Conservation (phyloP, 1,284 basidiomycete species). For the Trichosporon inkin region DNA sequence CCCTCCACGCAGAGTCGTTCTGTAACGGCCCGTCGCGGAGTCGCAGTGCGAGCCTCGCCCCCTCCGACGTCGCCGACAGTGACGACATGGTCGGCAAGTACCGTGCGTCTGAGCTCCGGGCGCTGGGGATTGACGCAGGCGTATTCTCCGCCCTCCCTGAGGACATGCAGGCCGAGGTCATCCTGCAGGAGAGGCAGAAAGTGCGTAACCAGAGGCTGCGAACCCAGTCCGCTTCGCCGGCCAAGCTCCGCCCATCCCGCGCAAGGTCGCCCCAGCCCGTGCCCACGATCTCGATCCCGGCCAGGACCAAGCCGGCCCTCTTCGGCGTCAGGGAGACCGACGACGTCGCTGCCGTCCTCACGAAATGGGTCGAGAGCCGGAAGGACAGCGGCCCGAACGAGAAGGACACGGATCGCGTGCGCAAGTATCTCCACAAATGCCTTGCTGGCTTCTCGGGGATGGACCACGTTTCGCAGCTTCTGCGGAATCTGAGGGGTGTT, state of each 20-base stretch:
- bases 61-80: too few species aligned
- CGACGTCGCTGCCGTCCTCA: conserved; percentile 65
- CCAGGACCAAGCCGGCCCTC: conserved; percentile 54
- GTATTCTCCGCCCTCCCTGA: conserved; percentile 68
- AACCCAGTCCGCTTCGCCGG: conserved; percentile 20
- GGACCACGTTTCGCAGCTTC: conserved; percentile 62
- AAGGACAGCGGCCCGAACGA: conserved; percentile 56
- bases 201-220: conserved; percentile 32
- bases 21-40: background rate
- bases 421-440: conserved; percentile 63
- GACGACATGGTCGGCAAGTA: conserved; percentile 25
- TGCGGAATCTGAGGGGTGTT: conserved; percentile 66
- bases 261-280: conserved; percentile 47
- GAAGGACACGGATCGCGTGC: conserved; percentile 67
- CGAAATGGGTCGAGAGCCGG: conserved; percentile 64
- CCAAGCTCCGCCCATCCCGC: conserved; percentile 1
- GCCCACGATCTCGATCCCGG: conserved; percentile 50
- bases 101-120: conserved; percentile 56
- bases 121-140: conserved; percentile 64
- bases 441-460: conserved; percentile 62
- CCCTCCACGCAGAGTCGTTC: background rate
- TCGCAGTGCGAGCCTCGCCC: background rate
- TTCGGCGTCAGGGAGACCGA: conserved; percentile 61
- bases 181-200: conserved; percentile 56
- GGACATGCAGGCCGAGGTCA: conserved; percentile 66